Conservation (phyloP, 768 basidiomycete species). For the Mrakia frigida region DNA sequence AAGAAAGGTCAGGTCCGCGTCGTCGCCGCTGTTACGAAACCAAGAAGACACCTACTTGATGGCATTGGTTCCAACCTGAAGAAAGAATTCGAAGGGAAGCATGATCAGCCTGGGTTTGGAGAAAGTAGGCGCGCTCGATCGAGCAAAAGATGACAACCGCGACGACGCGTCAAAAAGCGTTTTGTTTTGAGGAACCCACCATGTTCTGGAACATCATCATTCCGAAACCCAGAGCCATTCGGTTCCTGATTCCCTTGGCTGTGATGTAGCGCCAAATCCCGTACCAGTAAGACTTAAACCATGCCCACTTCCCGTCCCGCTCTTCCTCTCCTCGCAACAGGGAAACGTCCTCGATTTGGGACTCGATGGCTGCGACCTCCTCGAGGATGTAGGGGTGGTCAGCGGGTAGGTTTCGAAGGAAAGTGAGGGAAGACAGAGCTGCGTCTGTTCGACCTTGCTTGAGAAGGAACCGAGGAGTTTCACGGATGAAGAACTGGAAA, state of each 20-base stretch:
- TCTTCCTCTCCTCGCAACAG: conserved; percentile 9
- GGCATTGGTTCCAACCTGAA: conserved; percentile 22
- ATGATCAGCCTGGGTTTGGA: not conserved
- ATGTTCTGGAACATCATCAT: conserved; percentile 32
- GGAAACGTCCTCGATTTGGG: conserved; percentile 19
- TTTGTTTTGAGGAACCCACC: no score
- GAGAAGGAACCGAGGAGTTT: conserved; percentile 44
- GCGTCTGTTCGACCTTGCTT: conserved; percentile 36
- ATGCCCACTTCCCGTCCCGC: conserved; percentile 3
- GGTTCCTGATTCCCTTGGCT: conserved; percentile 19
- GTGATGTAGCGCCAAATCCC: conserved; percentile 6
- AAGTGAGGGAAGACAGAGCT: conserved; percentile 41
- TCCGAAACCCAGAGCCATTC: conserved; percentile 28
- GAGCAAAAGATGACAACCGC: not conserved
- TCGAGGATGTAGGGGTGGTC: conserved; percentile 41
- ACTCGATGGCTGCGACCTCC: conserved; percentile 33
- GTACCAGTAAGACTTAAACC: conserved; percentile 22
- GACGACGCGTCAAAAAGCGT: no score
- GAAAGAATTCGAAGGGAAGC: not conserved
- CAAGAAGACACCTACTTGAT: conserved; percentile 16
- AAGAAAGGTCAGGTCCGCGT: not conserved
- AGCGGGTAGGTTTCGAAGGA: conserved; percentile 40
- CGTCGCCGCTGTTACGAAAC: no score
- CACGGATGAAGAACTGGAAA: conserved; percentile 39
- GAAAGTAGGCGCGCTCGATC: not conserved